Conservation (phyloP, 2,329 filamentous ascomycete species). For the Exutisphaerella laricina region DNA sequence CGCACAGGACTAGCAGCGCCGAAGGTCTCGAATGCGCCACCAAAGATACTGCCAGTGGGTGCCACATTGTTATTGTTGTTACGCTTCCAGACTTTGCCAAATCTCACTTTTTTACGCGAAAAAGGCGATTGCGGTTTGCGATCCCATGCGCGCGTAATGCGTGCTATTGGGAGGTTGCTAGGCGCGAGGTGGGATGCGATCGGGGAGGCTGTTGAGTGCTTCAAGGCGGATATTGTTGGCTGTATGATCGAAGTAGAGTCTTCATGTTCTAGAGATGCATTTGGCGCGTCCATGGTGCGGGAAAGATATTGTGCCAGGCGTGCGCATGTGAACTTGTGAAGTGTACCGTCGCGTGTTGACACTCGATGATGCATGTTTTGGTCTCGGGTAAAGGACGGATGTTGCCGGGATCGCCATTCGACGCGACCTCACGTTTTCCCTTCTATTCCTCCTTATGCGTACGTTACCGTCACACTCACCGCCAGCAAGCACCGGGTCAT, state of each 20-base stretch:
- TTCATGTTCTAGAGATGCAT: neutral
- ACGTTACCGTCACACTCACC: too few relatives aligned
- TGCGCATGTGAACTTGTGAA: too few relatives aligned
- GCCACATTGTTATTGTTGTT: slow-evolving; percentile 7
- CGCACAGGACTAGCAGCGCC: slow-evolving; percentile 33
- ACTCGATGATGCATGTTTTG: too few relatives aligned
- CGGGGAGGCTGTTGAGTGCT: slow-evolving; percentile 35
- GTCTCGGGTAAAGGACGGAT: too few relatives aligned
- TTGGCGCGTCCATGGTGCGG: neutral
- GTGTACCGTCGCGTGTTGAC: too few relatives aligned
- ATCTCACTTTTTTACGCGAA: slow-evolving; percentile 31
- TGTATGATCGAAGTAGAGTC: neutral
- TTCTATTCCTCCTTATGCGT: too few relatives aligned
- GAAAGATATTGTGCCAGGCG: neutral
- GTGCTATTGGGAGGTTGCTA: slow-evolving; percentile 37
- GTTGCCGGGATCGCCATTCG: too few relatives aligned
- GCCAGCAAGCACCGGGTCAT: too few relatives aligned
- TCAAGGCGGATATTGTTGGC: neutral
- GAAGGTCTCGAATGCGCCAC: slow-evolving; percentile 3
- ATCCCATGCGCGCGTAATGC: slow-evolving; percentile 46
- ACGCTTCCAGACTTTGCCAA: slow-evolving; percentile 45
- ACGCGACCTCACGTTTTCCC: too few relatives aligned
- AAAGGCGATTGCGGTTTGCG: slow-evolving; percentile 41
- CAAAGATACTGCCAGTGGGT: slow-evolving; percentile 6
- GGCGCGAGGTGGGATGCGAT: slow-evolving; percentile 40